A percentile compares a stretch with the other conserved stretches of the same genome.
These are phyloP conservation scores for Truncatella angustata DNA, from an alignment of 2,329 filamentous ascomycete genomes.

Conservation along the genomic window DNA sequence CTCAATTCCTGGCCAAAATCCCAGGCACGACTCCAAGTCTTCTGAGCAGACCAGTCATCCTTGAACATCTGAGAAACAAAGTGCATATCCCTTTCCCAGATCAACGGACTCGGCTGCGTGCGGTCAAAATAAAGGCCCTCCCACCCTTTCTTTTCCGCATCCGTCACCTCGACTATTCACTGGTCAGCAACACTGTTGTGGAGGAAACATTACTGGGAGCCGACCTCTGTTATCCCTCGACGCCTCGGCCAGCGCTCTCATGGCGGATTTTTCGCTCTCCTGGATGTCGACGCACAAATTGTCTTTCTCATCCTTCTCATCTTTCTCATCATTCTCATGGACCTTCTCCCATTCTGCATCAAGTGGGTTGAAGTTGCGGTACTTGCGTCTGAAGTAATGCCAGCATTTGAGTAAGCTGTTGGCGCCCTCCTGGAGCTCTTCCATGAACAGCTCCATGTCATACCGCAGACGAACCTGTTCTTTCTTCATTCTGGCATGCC, in stretches of 20 bases:
- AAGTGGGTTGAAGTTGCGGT: slow-evolving; percentile 29
- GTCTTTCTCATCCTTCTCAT: slow-evolving; percentile 17
- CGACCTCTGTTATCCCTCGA: neutral
- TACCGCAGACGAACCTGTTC: slow-evolving; percentile 34
- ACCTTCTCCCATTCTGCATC: slow-evolving; percentile 24
- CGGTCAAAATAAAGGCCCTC: neutral
- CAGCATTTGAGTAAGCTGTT: slow-evolving; percentile 47
- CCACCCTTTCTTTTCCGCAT: neutral
- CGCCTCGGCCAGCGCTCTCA: slow-evolving; percentile 13
- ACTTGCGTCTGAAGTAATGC: slow-evolving; percentile 47
- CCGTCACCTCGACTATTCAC: neutral
- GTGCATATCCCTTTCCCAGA: slow-evolving; percentile 41
- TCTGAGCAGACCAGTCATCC: slow-evolving; percentile 33
- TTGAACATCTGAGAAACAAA: slow-evolving; percentile 48
- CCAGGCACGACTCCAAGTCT: slow-evolving; percentile 13
- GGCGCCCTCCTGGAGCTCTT: slow-evolving; percentile 42
- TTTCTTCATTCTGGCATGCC: slow-evolving; percentile 37
- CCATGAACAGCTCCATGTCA: slow-evolving; percentile 38
- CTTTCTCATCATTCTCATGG: slow-evolving; percentile 13
- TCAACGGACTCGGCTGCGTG: slow-evolving; percentile 6
- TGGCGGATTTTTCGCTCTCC: slow-evolving; percentile 25
- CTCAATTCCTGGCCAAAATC: neutral
- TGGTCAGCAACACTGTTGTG: neutral
- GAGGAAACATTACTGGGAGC: neutral
- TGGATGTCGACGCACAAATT: slow-evolving; percentile 28